Evolutionary conservation across 1,284 basidiomycete species (phyloP).

Genomic region (Wolfiporia cocos): DNA sequence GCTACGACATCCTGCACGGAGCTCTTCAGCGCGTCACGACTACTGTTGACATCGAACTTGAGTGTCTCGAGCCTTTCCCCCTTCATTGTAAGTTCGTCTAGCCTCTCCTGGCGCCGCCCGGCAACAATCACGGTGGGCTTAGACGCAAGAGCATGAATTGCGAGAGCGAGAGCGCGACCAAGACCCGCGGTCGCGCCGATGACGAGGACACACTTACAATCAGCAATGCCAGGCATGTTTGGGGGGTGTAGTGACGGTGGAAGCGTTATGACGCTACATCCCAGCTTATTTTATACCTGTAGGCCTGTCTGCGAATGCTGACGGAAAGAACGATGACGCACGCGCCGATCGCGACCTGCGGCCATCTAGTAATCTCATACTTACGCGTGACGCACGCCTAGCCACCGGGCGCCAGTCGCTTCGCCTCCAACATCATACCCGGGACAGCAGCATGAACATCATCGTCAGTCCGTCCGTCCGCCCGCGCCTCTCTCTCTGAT

Average conservation of each 20-base stretch:
- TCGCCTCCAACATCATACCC: too few relatives aligned
- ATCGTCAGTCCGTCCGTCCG: slow-evolving; percentile 5
- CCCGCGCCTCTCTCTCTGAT: not conserved
- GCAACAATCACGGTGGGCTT: slow-evolving; percentile 49
- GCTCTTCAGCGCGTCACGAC: slow-evolving; percentile 32
- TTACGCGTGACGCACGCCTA: too few relatives aligned
- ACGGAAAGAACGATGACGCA: too few relatives aligned
- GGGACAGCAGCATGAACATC: too few relatives aligned
- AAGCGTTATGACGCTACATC: too few relatives aligned
- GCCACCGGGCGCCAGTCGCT: too few relatives aligned
- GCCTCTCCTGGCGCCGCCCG: slow-evolving; percentile 46
- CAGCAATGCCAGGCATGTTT: slow-evolving; percentile 38
- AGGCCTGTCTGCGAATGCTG: too few relatives aligned
- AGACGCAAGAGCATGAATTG: slow-evolving; percentile 41
- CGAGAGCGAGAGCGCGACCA: slow-evolving; percentile 52
- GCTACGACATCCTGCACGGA: slow-evolving; percentile 34
- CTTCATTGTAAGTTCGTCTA: slow-evolving; percentile 38
- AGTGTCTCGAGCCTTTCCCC: slow-evolving; percentile 32
- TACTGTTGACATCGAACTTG: slow-evolving; percentile 37
- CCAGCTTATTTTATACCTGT: too few relatives aligned
- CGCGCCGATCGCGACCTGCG: too few relatives aligned
- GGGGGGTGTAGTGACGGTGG: not conserved
- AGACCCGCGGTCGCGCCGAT: slow-evolving; percentile 60
- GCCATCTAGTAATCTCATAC: too few relatives aligned
- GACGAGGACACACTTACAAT: slow-evolving; percentile 51